Conservation (phyloP, 345 rosid genomes). For the Anastatica hierochuntica region DNA sequence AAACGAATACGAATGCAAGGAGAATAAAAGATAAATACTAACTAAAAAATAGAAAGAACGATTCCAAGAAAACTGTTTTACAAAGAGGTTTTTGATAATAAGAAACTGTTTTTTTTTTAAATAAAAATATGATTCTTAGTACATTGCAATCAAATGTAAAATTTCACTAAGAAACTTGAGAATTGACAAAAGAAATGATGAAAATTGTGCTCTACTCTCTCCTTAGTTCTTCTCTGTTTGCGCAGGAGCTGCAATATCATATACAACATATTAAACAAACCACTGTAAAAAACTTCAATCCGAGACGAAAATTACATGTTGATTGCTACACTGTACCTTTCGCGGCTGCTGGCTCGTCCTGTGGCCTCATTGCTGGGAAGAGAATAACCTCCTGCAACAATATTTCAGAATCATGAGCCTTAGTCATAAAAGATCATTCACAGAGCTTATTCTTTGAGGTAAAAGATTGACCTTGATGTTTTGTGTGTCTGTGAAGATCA, state of each 20-base stretch:
- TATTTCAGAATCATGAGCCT: neutral
- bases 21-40: too few species aligned
- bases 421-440: neutral
- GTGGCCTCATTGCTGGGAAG: slow-evolving; percentile 99
- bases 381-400: slow-evolving; percentile 75
- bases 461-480: slow-evolving; percentile 63
- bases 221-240: slow-evolving; percentile 18
- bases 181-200: neutral
- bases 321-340: slow-evolving; percentile 34
- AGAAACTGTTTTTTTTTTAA: neutral
- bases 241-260: slow-evolving; percentile 6
- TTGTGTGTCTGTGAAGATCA: slow-evolving; percentile 88
- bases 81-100: neutral
- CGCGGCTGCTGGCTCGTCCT: slow-evolving; percentile 53
- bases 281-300: neutral
- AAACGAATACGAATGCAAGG: too few species aligned
- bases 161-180: neutral
- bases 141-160: neutral
- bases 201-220: slow-evolving; percentile 1
- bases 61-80: neutral
- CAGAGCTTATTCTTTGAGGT: neutral
- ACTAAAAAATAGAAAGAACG: too few species aligned
- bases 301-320: neutral
- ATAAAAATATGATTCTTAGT: neutral
- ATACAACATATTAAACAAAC: too few species aligned